Evolutionary conservation across 164 flowering plant genomes (phyloP).

Genomic region (Platanus orientalis): DNA sequence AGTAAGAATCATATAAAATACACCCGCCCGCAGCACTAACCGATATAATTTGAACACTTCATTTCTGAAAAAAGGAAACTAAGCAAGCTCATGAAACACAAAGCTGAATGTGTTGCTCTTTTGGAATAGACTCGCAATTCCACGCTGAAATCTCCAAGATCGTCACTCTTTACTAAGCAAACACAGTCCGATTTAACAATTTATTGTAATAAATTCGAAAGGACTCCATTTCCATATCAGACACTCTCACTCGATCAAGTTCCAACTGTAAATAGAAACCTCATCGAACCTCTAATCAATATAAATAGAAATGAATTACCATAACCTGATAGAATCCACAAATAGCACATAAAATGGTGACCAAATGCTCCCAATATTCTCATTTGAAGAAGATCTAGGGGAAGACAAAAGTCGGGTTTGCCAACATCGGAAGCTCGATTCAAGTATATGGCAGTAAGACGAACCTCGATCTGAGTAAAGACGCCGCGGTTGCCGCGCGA

Average conservation of each 20-base stretch:
- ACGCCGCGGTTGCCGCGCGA: conserved; percentile 47
- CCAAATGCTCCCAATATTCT: too few relatives aligned
- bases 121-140: too few relatives aligned
- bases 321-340: neutral
- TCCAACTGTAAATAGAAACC: too few relatives aligned
- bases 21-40: neutral
- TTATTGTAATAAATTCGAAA: neutral
- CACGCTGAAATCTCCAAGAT: neutral
- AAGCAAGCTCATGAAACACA: neutral
- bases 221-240: too few relatives aligned
- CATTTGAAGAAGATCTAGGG: neutral
- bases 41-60: neutral
- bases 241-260: too few relatives aligned
- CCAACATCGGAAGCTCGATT: neutral
- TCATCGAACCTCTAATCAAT: too few relatives aligned
- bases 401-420: neutral
- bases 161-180: neutral
- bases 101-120: neutral
- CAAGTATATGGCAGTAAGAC: neutral
- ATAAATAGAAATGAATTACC: neutral
- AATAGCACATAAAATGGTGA: too few relatives aligned
- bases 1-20: neutral
- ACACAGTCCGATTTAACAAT: neutral
- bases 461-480: conserved; percentile 67
- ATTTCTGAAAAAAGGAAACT: neutral